phyloP scores from a whole-genome alignment of 371 early-diverging fungal species.

The Ecytonucleospora hepatopenaei region DNA sequence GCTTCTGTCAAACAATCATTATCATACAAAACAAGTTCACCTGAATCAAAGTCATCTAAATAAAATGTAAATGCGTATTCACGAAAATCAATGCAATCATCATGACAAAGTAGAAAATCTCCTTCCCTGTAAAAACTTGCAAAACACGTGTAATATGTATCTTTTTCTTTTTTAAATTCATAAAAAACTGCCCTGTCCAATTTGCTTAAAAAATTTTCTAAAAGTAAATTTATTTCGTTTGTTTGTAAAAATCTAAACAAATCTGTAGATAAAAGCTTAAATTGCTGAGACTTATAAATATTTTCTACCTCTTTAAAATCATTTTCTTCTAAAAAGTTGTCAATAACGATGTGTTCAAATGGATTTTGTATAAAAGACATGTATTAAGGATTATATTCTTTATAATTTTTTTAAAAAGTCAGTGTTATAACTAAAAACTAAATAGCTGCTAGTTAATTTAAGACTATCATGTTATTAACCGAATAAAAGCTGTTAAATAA shows the following conservation, averaged over 20 bases:
- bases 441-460: too few species aligned
- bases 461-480: too few species aligned
- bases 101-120: slow-evolving; percentile 56
- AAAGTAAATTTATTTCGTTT: slow-evolving; percentile 41
- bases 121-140: slow-evolving; percentile 49
- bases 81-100: slow-evolving; percentile 52
- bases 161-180: slow-evolving; percentile 1
- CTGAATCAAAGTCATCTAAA: slow-evolving; percentile 44
- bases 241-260: slow-evolving; percentile 55
- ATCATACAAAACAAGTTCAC: slow-evolving; percentile 50
- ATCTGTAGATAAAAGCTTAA: slow-evolving; percentile 46
- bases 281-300: slow-evolving; percentile 9
- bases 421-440: too few species aligned
- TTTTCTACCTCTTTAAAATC: slow-evolving; percentile 8
- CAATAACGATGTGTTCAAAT: slow-evolving; percentile 27
- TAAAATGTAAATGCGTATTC: slow-evolving; percentile 55
- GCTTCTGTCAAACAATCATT: slow-evolving; percentile 31
- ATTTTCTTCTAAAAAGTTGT: slow-evolving; percentile 23
- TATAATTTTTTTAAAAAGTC: too few species aligned
- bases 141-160: slow-evolving; percentile 40
- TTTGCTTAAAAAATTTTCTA: slow-evolving; percentile 36
- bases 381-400: too few species aligned
- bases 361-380: slow-evolving; percentile 12
- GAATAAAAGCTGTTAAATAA: too few species aligned
- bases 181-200: slow-evolving; percentile 16